These are phyloP conservation scores for Ophiostoma himal-ulmi DNA, from an alignment of 2,329 filamentous ascomycete genomes.

Conservation along the genomic window DNA sequence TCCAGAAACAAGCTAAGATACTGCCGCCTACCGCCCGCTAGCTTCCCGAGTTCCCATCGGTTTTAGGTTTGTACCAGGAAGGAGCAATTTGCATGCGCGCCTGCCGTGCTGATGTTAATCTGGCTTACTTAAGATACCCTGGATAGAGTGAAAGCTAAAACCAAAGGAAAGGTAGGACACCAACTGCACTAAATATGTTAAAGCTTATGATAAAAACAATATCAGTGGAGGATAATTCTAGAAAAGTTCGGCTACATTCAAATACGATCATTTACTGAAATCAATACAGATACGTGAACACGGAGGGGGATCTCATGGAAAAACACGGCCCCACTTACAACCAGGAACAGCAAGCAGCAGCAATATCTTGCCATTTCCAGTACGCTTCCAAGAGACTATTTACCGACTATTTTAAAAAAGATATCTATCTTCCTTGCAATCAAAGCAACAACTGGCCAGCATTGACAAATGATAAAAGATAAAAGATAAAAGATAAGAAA, in stretches of 20 bases:
- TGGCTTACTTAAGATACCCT: background rate
- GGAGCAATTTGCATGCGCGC: constrained; percentile 2
- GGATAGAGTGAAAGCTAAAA: background rate
- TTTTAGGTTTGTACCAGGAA: background rate
- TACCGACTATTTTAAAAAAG: background rate
- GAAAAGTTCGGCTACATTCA: background rate
- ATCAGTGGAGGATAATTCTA: background rate
- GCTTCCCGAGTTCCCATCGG: background rate
- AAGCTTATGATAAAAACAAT: background rate
- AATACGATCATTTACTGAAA: background rate
- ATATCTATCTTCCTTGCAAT: background rate
- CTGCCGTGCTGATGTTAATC: background rate
- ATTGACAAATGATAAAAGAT: background rate
- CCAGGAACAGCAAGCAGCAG: background rate
- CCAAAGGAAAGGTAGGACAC: no score
- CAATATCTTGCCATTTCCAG: background rate
- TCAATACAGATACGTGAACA: background rate
- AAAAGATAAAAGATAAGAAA: background rate
- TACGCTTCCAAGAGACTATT: background rate
- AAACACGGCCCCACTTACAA: constrained; percentile 8
- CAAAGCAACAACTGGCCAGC: background rate
- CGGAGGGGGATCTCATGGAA: background rate
- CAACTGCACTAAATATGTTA: no score
- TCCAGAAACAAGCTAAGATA: background rate
- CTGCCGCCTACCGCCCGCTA: background rate